Base-by-base conservation (phyloP, 345 rosid genomes). In the Pistacia atlantica region DNA sequence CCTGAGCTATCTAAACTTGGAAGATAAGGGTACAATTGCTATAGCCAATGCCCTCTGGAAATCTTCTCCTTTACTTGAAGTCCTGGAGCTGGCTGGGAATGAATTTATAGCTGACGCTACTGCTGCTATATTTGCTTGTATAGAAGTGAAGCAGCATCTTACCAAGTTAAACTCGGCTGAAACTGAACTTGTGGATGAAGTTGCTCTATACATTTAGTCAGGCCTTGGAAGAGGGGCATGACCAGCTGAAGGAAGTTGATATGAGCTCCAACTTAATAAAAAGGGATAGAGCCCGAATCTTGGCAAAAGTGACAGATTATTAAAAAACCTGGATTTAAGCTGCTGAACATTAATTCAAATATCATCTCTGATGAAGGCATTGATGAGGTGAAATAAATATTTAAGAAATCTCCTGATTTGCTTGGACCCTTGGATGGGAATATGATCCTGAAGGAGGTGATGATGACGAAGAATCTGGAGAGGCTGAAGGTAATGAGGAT, bases 81-180 rank as follows among this genome's bases (percentile, higher is more conserved):
- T 93, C 59, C 59, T 93, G 77, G 98, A 95, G 49, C 87, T 95
- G 96, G 96, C 93, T 63, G 99, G 99, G 78, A 93, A 95, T 72
- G 98, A 95, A 67, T 85, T 95, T 76, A 88, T 98, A 54, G 83
- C 84, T 20, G 89, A 87, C 74, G 94, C 92, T 69, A 86, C 89
- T 83, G 76, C 97, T 1, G 25, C 52, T 56, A 54, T 95, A 22
- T 83, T 90, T 77, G 87, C 90, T n/a, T 95, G 94, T 83, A 72
- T 93, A 45, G 87, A 79, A 59, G 80, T 76, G 7, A 95, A 90
- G 84, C 87, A 78, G 59, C 73, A 79, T 46, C 89, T 95, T 31
- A 85, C 78, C 76, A 90, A 83, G 90, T 81, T 95, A 86, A 93
- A 90, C 86, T 76, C 92, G 92, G 83, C 90, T 69, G 98, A 95